Base-by-base conservation (phyloP, 169 alveolate genomes). In the Haemoproteus tartakovskyi region DNA sequence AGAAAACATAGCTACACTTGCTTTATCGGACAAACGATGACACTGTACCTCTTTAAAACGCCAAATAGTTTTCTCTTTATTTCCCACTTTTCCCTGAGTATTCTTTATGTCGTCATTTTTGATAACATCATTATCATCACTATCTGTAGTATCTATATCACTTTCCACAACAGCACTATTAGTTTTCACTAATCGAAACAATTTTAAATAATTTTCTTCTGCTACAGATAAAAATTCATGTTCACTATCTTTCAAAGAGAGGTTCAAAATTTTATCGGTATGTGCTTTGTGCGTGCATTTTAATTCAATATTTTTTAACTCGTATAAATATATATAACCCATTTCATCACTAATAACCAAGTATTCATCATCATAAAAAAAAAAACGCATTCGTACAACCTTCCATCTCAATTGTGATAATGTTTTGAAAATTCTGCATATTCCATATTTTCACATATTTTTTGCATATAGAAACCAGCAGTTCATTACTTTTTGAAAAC, bases 161-260 rank as follows among this genome's bases (percentile, higher is more conserved):
- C 9, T 9, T 9, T 33, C 9, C 43, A 33, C 43, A 33, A 33
- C 43, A 33, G 9, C 5, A 33, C 9, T 9, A 33, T 33, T 33
- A 33, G 14, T 33, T 6, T 9, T 33, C 9, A 33, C 43, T 33
- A 6, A 6, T 9, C 43, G 5, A 46, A 80, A 89, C 24, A 86
- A 12, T 70, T 87, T 87, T 46, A 89, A 40, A 33, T 51, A 52
- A 43, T 85, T 87, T 62, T 89, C 94, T 24, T 79, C 85, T 8
- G 89, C 91, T 1, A 82, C 89, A 2, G 94, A 89, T 22, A 82
- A 80, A 63, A 87, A 87, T 6, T 85, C 79, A 30, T 61, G 54
- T 12, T 64, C 24, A 41, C 54, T 79, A 6, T 81, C 48, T 14
- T 54, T 47, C 12, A 62, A 38, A 9, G 70, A 85, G 26, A 86